Percentiles rank a stretch among this genome's conserved stretches.
Conservation (phyloP, 164 flowering plant species). For the Berberis thunbergii region DNA sequence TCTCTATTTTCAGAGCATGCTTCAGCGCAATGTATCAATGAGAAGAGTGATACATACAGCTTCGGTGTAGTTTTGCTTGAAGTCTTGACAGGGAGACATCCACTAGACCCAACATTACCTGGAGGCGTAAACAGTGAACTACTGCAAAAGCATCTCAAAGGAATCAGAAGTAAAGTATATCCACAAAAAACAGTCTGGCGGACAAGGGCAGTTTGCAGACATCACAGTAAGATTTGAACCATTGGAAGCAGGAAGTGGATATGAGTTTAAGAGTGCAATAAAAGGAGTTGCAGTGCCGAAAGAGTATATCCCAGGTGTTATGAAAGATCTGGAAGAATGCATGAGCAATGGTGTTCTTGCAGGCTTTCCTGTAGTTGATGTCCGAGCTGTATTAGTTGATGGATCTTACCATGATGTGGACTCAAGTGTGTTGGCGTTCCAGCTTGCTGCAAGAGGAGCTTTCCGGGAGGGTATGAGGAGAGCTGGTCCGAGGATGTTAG, state of each 20-base stretch:
- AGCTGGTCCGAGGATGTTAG: conserved; percentile 79
- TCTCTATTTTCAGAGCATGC: no score
- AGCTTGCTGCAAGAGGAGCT: conserved; percentile 93
- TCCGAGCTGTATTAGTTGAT: conserved; percentile 74
- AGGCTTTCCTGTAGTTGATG: conserved; percentile 90
- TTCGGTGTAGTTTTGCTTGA: no score
- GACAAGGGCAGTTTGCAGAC: conserved; percentile 95
- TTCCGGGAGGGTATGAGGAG: conserved; percentile 79
- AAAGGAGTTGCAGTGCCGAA: conserved; percentile 95
- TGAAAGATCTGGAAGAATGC: conserved; percentile 91
- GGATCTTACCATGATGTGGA: conserved; percentile 98
- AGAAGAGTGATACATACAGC: no score
- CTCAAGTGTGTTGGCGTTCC: conserved; percentile 95
- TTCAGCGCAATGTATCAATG: no score
- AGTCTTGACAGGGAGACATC: no score
- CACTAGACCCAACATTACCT: conserved; percentile 87
- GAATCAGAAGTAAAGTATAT: conserved; percentile 69
- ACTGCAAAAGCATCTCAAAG: conserved; percentile 88
- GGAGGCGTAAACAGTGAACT: conserved; percentile 97
- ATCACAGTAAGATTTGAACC: conserved; percentile 61
- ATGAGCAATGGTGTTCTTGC: conserved; percentile 90
- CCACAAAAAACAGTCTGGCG: conserved; percentile 99
- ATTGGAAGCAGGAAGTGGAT: conserved; percentile 78
- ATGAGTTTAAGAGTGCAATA: conserved; percentile 90
- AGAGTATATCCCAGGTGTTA: conserved; percentile 92